Base-by-base conservation (phyloP, 2,329 filamentous ascomycete genomes). In the Decorospora gaudefroyi region DNA sequence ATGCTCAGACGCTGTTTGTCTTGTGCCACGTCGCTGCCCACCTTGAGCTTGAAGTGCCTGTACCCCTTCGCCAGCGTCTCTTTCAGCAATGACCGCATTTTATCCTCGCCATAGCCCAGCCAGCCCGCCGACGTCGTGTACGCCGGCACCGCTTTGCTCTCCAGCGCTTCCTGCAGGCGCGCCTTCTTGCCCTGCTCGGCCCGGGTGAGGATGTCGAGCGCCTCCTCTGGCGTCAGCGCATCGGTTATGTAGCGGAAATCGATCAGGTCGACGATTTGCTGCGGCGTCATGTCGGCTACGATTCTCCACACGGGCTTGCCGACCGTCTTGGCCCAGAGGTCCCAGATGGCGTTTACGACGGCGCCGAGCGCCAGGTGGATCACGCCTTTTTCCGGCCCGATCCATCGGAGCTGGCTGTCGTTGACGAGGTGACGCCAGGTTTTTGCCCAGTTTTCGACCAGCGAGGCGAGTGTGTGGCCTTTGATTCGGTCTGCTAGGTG, bases 231-330 rank as follows among this genome's bases (percentile, higher is more conserved):
- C 0, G 90, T 95, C 55, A 96, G 78, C n/a, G 89, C 90, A 72
- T 96, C 90, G 16, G 88, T 93, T 70, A 96, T 95, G 74, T 96
- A 96, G 35, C 90, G 81, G 76, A 96, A 96, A 74, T 96, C 91
- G 67, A 96, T 91, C 74, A 90, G 92, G 46, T 78, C 74, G 37
- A 96, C 90, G 37, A 95, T 83, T 74, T 96, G 86, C 72, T 93
- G 87, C 1, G 90, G 89, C 3, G 80, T 85, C 88, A 96, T 95
- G 57, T 96, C 90, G 8, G 87, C 86, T 16, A 96, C 86, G 51
- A 96, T 86, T 46, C 84, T 81, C 91, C 90, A 96, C 10, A 96
- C 88, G 3, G 90, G 91, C 76, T 96, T 95, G 54, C 81, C 79
- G 23, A 93, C 81, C 2, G 80, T 80, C 76, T 95, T 95, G 41